Base-by-base conservation (phyloP, 129 eudicot genomes). In the Arctium minus region DNA sequence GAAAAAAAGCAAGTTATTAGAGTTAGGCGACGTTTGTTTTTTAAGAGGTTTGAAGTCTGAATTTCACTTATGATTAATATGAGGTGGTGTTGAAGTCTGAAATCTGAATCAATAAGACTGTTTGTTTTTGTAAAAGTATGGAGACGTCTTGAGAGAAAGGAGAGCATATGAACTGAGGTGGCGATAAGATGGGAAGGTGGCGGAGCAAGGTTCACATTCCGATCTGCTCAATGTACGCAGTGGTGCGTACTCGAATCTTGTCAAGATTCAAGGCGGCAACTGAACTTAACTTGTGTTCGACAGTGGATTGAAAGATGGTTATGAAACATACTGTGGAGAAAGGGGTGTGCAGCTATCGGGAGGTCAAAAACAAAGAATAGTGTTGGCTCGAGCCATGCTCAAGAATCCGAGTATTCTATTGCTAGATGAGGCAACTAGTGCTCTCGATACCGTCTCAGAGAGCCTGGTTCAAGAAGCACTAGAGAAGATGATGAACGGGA, bases 181-280 rank as follows among this genome's bases (percentile, higher is more conserved):
- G 27, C 27, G 27, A 22, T 22, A 75, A 27, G 82, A 85, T 0
- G 91, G 91, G n/a, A 82, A 75, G 71, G 86, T 88, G 77, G 91
- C 83, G 2, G 91, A 88, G 64, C 91, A 88, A 85, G 91, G 91
- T 13, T 74, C 86, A 0, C 91, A 88, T 79, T 88, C 82, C 22
- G 91, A 85, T 60, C 85, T 88, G 64, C 65, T 88, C 33, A 81
- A 89, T 1, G 72, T 91, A 48, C 89, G 92, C 15, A 81, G 88
- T 4, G 92, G 96, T 40, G 91, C 91, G 0, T 93, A 93, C 65
- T 82, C 36, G 48, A 85, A 89, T 39, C 90, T 91, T 42, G 90
- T 91, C 1, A 88, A 86, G 39, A 83, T 88, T 70, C 97, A 92
- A 85, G 84, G 88, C 50, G 79, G 91, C 68, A 89, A 75, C 40